These are phyloP conservation scores for Neoascochyta sp. DNA, from an alignment of 2,329 filamentous ascomycete genomes.

Conservation along the genomic window DNA sequence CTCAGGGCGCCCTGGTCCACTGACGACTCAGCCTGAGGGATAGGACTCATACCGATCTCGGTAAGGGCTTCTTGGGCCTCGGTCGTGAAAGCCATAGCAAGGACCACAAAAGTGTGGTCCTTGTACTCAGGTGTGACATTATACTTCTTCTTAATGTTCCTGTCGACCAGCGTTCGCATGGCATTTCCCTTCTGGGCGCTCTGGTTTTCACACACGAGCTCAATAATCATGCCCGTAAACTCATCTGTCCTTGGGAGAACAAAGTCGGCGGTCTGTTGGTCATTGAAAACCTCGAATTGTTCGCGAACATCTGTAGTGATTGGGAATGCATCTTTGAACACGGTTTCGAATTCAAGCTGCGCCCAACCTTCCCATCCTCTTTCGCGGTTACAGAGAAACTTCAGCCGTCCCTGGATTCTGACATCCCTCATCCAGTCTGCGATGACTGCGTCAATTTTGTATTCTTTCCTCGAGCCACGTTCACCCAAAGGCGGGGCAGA, in stretches of 20 bases:
- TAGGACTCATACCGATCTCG: neutral
- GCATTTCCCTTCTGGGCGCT: neutral
- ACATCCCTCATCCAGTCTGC: no score
- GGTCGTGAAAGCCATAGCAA: constrained; percentile 2
- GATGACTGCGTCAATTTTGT: no score
- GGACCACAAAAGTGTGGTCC: constrained; percentile 1
- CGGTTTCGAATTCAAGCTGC: neutral
- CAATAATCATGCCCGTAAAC: constrained; percentile 2
- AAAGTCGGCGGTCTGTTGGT: constrained; percentile 3
- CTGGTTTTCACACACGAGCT: constrained; percentile 4
- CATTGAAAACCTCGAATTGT: neutral
- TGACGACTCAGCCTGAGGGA: no score
- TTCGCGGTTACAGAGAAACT: no score
- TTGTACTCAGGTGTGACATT: neutral
- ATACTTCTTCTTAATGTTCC: neutral
- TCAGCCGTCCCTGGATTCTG: no score
- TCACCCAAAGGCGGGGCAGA: neutral
- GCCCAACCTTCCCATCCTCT: no score
- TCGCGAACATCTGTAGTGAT: constrained; percentile 1
- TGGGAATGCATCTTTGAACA: neutral
- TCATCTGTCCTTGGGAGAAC: constrained; percentile 1
- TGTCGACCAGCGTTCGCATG: neutral
- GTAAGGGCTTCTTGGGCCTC: constrained; percentile 1
- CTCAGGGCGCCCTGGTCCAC: no score
- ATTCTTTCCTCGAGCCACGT: neutral